These are phyloP conservation scores for Triangularia verruculosa DNA, from an alignment of 2,329 filamentous ascomycete species.

Conservation along the genomic window DNA sequence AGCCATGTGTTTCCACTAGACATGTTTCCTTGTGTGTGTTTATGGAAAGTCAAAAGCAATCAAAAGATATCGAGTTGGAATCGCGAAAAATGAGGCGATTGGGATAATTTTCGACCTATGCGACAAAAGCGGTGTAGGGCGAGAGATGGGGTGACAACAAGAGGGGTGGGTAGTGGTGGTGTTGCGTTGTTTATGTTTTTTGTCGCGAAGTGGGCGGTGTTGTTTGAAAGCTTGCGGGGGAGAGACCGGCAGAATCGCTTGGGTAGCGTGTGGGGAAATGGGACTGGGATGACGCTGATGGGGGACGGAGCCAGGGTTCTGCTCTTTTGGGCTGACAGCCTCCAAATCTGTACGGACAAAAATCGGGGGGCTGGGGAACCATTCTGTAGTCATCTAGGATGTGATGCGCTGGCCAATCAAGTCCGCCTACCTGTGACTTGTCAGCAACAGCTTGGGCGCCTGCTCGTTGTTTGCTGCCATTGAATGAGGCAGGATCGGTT, in stretches of 20 bases:
- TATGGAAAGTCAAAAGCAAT: not conserved
- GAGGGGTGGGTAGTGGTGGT: not conserved
- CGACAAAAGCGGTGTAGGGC: not conserved
- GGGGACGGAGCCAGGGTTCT: not conserved
- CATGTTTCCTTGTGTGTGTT: slow-evolving; percentile 17
- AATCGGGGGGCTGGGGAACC: slow-evolving; percentile 7
- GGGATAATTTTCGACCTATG: not conserved
- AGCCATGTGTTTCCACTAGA: slow-evolving; percentile 62
- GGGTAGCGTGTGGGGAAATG: slow-evolving; percentile 1
- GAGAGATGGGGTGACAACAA: not conserved
- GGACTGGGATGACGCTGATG: not conserved
- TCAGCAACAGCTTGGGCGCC: not conserved
- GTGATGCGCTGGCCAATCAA: slow-evolving; percentile 11
- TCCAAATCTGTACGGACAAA: not conserved
- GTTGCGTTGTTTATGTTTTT: not conserved
- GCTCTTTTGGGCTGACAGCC: not conserved
- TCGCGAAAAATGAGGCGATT: not conserved
- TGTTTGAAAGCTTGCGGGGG: not conserved
- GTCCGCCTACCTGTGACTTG: not conserved
- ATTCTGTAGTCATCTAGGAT: slow-evolving; percentile 16
- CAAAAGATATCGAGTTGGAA: not conserved
- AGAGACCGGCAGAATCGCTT: not conserved
- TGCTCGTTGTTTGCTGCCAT: not conserved
- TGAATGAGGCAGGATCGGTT: not conserved
- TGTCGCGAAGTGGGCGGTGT: not conserved